Evolutionary conservation across 2,329 filamentous ascomycete species (phyloP).

Genomic region (Paecilomyces dactylethromorphus): DNA sequence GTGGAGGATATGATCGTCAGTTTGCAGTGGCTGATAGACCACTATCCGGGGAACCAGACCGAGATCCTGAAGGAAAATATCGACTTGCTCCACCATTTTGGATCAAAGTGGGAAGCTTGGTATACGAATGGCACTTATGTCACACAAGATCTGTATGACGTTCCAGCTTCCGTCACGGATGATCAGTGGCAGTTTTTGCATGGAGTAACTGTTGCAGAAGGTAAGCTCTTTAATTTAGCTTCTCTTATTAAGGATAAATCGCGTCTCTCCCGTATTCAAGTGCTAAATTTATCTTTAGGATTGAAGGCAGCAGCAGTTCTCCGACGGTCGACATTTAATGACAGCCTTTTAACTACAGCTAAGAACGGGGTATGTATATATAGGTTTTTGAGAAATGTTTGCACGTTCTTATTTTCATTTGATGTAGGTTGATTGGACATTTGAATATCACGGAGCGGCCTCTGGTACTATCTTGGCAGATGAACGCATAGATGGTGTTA

Average conservation of each 20-base stretch:
- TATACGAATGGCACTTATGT: slow-evolving; percentile 32
- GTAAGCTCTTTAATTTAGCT: neutral
- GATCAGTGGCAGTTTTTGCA: slow-evolving; percentile 37
- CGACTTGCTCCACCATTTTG: slow-evolving; percentile 34
- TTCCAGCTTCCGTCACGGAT: slow-evolving; percentile 22
- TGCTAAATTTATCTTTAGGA: slow-evolving; percentile 13
- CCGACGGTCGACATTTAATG: slow-evolving; percentile 40
- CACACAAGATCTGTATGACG: slow-evolving; percentile 28
- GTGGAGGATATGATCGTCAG: slow-evolving; percentile 40
- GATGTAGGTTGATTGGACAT: slow-evolving; percentile 36
- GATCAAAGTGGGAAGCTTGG: slow-evolving; percentile 35
- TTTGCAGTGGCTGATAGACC: slow-evolving; percentile 45
- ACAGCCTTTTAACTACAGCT: slow-evolving; percentile 34
- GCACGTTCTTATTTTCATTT: neutral
- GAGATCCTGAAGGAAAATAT: slow-evolving; percentile 37
- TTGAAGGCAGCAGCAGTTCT: slow-evolving; percentile 42
- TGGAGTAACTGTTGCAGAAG: slow-evolving; percentile 42
- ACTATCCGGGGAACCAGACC: slow-evolving; percentile 32
- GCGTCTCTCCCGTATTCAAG: too few relatives aligned
- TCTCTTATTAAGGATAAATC: neutral
- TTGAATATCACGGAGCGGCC: slow-evolving; percentile 42
- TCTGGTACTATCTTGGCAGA: slow-evolving; percentile 47
- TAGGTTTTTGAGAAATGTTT: neutral
- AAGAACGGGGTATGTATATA: slow-evolving; percentile 23
- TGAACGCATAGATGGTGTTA: slow-evolving; percentile 41